Base-by-base conservation (phyloP, 306 rosid genomes). In the Begonia masoniana region DNA sequence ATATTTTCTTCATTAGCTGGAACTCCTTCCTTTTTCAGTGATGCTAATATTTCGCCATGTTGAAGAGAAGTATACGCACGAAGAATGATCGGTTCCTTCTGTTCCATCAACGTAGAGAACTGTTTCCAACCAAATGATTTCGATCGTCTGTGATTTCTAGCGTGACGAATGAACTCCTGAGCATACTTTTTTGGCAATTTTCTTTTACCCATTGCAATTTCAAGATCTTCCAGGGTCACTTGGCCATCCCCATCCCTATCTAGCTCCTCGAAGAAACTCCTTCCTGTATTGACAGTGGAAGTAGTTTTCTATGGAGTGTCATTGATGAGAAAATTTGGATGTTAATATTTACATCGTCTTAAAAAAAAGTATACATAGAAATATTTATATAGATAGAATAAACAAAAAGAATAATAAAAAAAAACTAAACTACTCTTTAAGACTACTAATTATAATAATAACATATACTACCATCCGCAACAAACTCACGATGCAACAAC, bases 1-100 rank as follows among this genome's bases (percentile, higher is more conserved):
- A 92, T 96, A 68, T 87, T 83, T 73, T 92, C 99, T 76, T 92
- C 99, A 67, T 87, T 87, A 51, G 96, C 82, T 24, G 99, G 99
- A 60, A 92, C 93, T 26, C 99, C 99, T n/a, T 96, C 79, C 58
- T 82, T 87, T 71, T 76, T 83, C 26, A 92, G 78, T 53, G 96
- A 92, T 52, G 82, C 85, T 76, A 92, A 70, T 60, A 92, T 72
- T 78, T 92, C 93, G 67, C 95, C 87, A 74, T 92, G 87, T 73
- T 83, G 84, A 69, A 92, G 74, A 58, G 99, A 81, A 72, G 96
- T 92, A 60, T 92, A 92, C 58, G 99, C 99, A 47, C 96, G 99
- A 61, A 92, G 87, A 83, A 92, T 92, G 54, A 96, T 92, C 61
- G 99, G 82, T 73, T 92, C 96, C 82, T 87, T 92, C 66, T 92